Evolutionary conservation across 306 rosid genomes (phyloP), one percentile per base, ranked within the genome.

Genomic region (Amphicarpaea edgeworthii): DNA sequence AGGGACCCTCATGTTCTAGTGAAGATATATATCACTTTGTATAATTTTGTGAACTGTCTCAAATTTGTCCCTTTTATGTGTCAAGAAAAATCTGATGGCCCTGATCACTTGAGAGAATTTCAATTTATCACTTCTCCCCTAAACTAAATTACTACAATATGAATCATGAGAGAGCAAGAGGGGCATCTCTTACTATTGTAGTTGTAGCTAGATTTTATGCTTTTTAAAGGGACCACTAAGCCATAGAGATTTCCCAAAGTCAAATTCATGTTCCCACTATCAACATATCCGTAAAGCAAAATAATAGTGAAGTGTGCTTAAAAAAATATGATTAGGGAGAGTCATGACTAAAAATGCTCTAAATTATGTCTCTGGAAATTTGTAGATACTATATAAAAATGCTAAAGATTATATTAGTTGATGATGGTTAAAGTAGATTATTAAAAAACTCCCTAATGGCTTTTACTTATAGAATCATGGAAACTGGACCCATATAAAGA

Each of bases 181-280:
- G 82, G 76, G 37, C 74, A 2, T 82, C 34, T 40, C 8, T 69
- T n/a, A n/a, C n/a, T 37, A 41, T 57, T 5, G n/a, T 54, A 3
- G 62, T 43, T 50, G 49, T 76, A n/a, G 50, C 67, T 37, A 68
- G 70, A 47, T 77, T 70, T 77, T 75, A 41, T 80, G 49, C 63
- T 64, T 84, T 79, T 15, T 58, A 79, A 81, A 70, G 70, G 63
- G 86, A 76, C 84, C 82, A 82, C 84, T 49, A 12, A 42, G 83
- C 73, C 75, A 51, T 10, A 65, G 23, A 46, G 55, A 77, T 49
- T 63, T 68, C 75, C 42, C 42, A 68, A 86, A 83, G 90, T 86
- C 87, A 85, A 89, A 83, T 37, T 77, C 84, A 76, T 83, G 84
- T 81, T 85, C 84, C 85, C 84, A 81, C 77, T 28, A 78, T 77